Evolutionary conservation across 1,139 yeast genomes (phyloP).

Genomic region (Blastobotrys persicus): DNA sequence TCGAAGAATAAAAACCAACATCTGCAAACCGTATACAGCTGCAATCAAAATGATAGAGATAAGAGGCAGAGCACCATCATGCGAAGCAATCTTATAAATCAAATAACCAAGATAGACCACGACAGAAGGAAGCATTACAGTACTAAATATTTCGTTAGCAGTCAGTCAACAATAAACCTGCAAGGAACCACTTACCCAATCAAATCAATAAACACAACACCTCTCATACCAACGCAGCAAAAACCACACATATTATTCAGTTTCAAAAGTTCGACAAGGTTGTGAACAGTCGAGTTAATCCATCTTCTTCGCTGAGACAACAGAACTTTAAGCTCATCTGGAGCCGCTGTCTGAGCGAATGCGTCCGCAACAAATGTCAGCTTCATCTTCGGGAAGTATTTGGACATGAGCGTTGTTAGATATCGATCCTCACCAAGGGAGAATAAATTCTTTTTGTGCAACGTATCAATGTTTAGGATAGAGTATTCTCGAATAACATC

Average conservation of each 20-base stretch:
- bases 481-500: constrained; percentile 41
- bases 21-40: constrained; percentile 43
- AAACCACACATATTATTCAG: constrained; percentile 43
- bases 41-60: constrained; percentile 41
- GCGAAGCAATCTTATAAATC: constrained; percentile 37
- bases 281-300: constrained; percentile 46
- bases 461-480: constrained; percentile 40
- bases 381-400: constrained; percentile 40
- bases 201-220: constrained; percentile 42
- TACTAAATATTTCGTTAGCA: constrained; percentile 23
- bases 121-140: constrained; percentile 43
- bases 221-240: constrained; percentile 43
- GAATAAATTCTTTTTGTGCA: constrained; percentile 44
- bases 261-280: constrained; percentile 41
- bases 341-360: constrained; percentile 41
- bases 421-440: constrained; percentile 46
- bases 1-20: constrained; percentile 39
- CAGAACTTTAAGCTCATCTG: constrained; percentile 41
- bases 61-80: constrained; percentile 37
- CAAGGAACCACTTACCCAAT: constrained; percentile 22
- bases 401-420: constrained; percentile 42
- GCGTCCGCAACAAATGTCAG: constrained; percentile 43
- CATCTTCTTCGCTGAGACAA: constrained; percentile 46
- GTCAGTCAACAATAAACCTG: constrained; percentile 13
- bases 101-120: constrained; percentile 42